These are phyloP conservation scores for Aspergillus sp. DNA, from an alignment of 2,329 filamentous ascomycete genomes.

Conservation along the genomic window DNA sequence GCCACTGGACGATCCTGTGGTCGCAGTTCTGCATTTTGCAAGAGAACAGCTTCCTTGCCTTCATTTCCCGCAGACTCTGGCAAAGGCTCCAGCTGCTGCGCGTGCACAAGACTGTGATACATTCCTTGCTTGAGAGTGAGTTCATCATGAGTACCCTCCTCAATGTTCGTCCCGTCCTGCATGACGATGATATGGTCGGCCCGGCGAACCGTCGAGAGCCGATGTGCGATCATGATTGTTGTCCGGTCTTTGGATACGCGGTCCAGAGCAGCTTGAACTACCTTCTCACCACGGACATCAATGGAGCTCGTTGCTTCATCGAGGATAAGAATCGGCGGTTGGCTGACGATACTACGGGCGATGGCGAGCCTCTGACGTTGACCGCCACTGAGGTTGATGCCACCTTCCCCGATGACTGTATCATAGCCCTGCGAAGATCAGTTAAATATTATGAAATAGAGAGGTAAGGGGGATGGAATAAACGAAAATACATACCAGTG, in stretches of 20 bases:
- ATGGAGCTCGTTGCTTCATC: slow-evolving; percentile 72
- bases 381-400: slow-evolving; percentile 68
- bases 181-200: slow-evolving; percentile 55
- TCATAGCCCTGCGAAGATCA: slow-evolving; percentile 52
- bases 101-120: slow-evolving; percentile 17
- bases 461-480: neutral
- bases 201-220: slow-evolving; percentile 51
- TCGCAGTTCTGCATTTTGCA: neutral
- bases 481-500: slow-evolving; percentile 21
- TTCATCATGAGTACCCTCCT: slow-evolving; percentile 49
- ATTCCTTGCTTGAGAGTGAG: slow-evolving; percentile 44
- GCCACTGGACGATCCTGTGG: neutral
- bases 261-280: slow-evolving; percentile 51
- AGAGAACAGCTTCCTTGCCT: neutral
- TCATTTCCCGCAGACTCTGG: slow-evolving; percentile 2
- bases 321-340: slow-evolving; percentile 67
- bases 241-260: slow-evolving; percentile 57
- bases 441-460: neutral
- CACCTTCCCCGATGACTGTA: slow-evolving; percentile 71
- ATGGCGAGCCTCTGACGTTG: slow-evolving; percentile 79
- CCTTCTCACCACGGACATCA: slow-evolving; percentile 49
- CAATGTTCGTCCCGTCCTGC: slow-evolving; percentile 48
- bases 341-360: slow-evolving; percentile 68
- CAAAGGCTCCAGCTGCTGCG: slow-evolving; percentile 4
- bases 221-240: slow-evolving; percentile 66